A percentile compares a stretch with the other conserved stretches of the same genome.
Evolutionary conservation across 331 rosid species (phyloP).

Genomic region (Stylosanthes scabra): DNA sequence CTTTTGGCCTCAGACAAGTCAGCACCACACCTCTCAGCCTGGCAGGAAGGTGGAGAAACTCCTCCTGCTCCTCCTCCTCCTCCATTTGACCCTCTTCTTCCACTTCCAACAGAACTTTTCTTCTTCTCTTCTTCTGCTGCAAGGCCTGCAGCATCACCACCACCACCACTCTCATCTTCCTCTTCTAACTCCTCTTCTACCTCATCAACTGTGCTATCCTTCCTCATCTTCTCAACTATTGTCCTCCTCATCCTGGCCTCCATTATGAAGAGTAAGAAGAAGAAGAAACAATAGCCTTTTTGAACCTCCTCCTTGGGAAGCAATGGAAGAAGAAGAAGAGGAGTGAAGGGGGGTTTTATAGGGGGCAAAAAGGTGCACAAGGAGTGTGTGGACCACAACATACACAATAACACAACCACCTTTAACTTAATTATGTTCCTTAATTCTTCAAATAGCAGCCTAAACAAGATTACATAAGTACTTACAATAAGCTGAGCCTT

Average conservation of each 20-base stretch:
- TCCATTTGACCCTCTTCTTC: conserved; percentile 52
- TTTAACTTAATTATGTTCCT: conserved; percentile 29
- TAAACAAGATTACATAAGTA: no score
- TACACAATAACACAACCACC: background rate
- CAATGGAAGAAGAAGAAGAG: conserved; percentile 28
- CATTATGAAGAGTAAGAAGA: conserved; percentile 43
- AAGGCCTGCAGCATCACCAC: conserved; percentile 12
- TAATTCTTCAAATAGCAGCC: no score
- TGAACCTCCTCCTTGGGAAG: conserved; percentile 27
- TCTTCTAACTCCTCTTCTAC: conserved; percentile 68
- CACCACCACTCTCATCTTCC: conserved; percentile 50
- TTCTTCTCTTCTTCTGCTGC: conserved; percentile 58
- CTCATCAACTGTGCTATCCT: conserved; percentile 41
- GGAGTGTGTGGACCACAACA: conserved; percentile 60
- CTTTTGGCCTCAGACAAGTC: conserved; percentile 67
- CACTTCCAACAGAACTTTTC: conserved; percentile 38
- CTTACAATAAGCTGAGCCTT: no score
- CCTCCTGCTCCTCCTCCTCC: conserved; percentile 48
- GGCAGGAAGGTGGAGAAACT: conserved; percentile 59
- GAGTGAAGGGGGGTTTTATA: conserved; percentile 33
- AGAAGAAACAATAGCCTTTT: conserved; percentile 14
- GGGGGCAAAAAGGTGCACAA: conserved; percentile 38
- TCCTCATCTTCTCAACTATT: conserved; percentile 49
- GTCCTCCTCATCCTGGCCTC: conserved; percentile 52
- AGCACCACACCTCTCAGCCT: conserved; percentile 75